phyloP scores from a whole-genome alignment of 305 asterid genomes.

The Solanum chacoense region DNA sequence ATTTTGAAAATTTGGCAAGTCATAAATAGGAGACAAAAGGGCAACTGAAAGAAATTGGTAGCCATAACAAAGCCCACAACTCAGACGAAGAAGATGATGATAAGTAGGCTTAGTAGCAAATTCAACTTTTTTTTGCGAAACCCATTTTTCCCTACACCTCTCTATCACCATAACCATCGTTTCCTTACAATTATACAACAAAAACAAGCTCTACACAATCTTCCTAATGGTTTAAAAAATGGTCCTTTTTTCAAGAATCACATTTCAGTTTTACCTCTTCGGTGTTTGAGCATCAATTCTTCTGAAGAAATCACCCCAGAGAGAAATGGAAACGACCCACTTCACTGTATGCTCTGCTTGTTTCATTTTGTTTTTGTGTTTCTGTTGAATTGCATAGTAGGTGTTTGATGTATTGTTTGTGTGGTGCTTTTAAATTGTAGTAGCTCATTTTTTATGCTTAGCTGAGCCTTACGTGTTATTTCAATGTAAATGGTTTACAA shows the following conservation, averaged over 20 bases:
- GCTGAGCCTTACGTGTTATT: neutral
- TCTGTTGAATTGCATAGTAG: slow-evolving; percentile 15
- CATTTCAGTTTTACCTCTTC: slow-evolving; percentile 11
- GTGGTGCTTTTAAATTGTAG: neutral
- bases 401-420: slow-evolving; percentile 31
- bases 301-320: slow-evolving; percentile 2
- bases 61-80: neutral
- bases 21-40: neutral
- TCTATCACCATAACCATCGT: neutral
- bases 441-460: neutral
- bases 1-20: neutral
- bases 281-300: slow-evolving; percentile 23
- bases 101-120: slow-evolving; percentile 15
- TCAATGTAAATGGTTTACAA: neutral
- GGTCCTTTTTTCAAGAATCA: slow-evolving; percentile 13
- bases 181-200: slow-evolving; percentile 7
- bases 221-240: neutral
- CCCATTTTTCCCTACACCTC: slow-evolving; percentile 13
- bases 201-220: slow-evolving; percentile 4
- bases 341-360: slow-evolving; percentile 10
- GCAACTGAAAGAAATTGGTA: neutral
- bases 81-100: slow-evolving; percentile 10
- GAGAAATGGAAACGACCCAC: slow-evolving; percentile 1
- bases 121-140: slow-evolving; percentile 8
- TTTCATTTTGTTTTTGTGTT: neutral